A percentile compares a stretch with the other conserved stretches of the same genome.
phyloP scores from a whole-genome alignment of 257 asterid species.

The Solanum infundibuliforme region DNA sequence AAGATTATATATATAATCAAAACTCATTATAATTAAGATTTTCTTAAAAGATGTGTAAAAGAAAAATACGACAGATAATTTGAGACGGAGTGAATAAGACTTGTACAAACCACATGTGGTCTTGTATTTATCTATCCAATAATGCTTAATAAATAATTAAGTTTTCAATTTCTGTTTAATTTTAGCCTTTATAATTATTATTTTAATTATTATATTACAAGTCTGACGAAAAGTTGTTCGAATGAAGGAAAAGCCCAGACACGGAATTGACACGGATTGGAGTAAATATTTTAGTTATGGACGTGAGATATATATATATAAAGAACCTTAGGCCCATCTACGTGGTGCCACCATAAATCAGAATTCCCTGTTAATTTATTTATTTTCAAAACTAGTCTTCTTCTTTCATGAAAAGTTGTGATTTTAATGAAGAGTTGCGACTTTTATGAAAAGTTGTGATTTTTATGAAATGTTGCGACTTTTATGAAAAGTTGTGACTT shows the following conservation, averaged over 20 bases:
- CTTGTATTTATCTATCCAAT: neutral
- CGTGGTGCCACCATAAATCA: accelerated
- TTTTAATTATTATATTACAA: neutral
- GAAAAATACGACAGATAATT: neutral
- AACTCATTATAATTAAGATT: neutral
- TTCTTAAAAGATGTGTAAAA: accelerated
- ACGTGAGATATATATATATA: neutral
- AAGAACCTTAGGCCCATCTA: too few species aligned
- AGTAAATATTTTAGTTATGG: neutral
- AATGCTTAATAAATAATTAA: neutral
- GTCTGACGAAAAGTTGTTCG: neutral
- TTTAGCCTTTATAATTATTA: neutral
- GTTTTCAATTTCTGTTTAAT: neutral
- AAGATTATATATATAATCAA: neutral
- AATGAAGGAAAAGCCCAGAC: neutral
- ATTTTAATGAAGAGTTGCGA: too few species aligned
- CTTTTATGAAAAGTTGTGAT: too few species aligned
- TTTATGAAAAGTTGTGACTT: too few species aligned
- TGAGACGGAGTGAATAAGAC: neutral
- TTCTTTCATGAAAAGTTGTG: too few species aligned
- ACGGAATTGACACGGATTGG: neutral
- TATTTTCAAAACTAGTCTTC: too few species aligned
- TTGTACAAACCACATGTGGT: neutral
- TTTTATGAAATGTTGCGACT: too few species aligned
- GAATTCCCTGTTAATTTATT: too few species aligned